phyloP scores from a whole-genome alignment of 495 filamentous ascomycete species.

The Aspergillus homomorphus region DNA sequence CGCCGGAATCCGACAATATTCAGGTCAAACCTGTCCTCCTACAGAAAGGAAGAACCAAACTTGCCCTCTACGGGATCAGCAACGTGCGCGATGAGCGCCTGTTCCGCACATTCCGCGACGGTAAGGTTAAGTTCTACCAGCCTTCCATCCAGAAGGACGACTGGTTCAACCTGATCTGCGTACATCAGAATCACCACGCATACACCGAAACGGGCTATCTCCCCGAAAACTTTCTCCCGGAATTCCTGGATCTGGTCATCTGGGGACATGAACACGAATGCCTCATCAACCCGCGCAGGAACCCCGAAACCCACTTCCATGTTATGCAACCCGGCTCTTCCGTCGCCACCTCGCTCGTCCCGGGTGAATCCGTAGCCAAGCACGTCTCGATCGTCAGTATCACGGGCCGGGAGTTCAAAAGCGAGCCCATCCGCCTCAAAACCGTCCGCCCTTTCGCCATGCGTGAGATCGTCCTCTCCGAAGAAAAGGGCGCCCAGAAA shows the following conservation, averaged over 20 bases:
- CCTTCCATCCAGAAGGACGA: constrained; percentile 79
- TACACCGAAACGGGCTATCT: constrained; percentile 88
- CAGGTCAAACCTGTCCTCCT: constrained; percentile 84
- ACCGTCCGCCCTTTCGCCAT: constrained; percentile 90
- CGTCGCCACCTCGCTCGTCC: constrained; percentile 85
- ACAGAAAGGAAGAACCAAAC: constrained; percentile 90
- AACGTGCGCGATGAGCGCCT: constrained; percentile 96
- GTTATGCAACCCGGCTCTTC: constrained; percentile 98
- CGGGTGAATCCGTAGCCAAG: constrained; percentile 88
- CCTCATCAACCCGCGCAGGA: constrained; percentile 74
- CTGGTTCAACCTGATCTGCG: constrained; percentile 95
- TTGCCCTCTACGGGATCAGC: constrained; percentile 93
- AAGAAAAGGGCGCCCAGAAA: constrained; percentile 72
- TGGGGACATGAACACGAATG: constrained; percentile 99
- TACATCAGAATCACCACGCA: constrained; percentile 95
- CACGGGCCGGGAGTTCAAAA: constrained; percentile 75
- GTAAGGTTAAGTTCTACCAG: constrained; percentile 89
- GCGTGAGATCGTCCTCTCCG: constrained; percentile 72
- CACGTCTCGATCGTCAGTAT: constrained; percentile 83
- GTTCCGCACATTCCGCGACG: constrained; percentile 88
- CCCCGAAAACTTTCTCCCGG: constrained; percentile 89
- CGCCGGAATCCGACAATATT: constrained; percentile 88
- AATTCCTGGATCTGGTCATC: constrained; percentile 85
- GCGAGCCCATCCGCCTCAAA: constrained; percentile 80
- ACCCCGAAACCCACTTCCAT: constrained; percentile 83